phyloP scores from a whole-genome alignment of 257 asterid genomes.

The Vinca minor region DNA sequence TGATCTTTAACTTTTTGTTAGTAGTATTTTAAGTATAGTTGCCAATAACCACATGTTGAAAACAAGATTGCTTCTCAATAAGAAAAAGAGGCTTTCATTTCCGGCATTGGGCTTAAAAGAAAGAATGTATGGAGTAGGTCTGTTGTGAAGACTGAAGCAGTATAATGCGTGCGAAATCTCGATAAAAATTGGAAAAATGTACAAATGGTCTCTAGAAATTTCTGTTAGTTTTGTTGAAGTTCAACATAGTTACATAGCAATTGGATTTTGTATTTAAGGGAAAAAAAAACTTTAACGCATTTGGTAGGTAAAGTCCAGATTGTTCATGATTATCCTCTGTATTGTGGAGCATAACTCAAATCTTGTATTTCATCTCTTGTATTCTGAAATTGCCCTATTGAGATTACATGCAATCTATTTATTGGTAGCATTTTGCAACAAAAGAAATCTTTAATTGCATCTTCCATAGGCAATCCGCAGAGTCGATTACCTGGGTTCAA shows the following conservation, averaged over 20 bases:
- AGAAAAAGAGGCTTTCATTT: too few relatives aligned
- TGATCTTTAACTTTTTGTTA: background rate
- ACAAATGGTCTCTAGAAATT: background rate
- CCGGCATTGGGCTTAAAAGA: too few relatives aligned
- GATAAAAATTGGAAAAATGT: background rate
- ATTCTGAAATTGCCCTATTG: background rate
- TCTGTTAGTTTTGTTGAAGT: background rate
- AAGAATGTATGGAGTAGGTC: too few relatives aligned
- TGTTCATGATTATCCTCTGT: background rate
- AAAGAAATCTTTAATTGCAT: background rate
- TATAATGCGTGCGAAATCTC: too few relatives aligned
- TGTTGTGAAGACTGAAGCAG: background rate
- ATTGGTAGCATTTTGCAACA: background rate
- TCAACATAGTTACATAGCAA: background rate
- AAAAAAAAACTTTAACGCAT: background rate
- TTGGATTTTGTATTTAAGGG: background rate
- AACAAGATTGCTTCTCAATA: background rate
- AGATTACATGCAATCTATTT: background rate
- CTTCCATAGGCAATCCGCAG: background rate
- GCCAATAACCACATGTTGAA: background rate
- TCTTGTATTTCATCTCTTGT: background rate
- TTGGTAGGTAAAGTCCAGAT: background rate
- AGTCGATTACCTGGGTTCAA: too few relatives aligned
- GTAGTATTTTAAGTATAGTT: background rate
- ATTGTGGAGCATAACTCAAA: background rate